These are phyloP conservation scores for Schizosaccharomyces osmophilus DNA, from an alignment of 805 yeast genomes.

Conservation along the genomic window DNA sequence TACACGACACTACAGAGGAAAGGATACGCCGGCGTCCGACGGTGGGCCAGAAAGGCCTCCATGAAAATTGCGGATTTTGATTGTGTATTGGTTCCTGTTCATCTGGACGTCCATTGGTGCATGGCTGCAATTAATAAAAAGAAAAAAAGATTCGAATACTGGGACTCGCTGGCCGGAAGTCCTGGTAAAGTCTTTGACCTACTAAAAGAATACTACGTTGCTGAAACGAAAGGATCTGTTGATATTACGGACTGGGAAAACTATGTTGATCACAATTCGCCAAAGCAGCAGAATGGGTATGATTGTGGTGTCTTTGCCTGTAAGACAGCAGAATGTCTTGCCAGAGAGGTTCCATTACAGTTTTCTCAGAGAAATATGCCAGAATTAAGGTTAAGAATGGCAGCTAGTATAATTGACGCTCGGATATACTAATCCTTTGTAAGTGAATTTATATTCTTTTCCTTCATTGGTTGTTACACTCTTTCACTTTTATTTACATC, in stretches of 20 bases:
- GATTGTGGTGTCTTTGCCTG: constrained; percentile 93
- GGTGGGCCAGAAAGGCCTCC: constrained; percentile 66
- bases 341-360: constrained; percentile 24
- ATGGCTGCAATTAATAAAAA: constrained; percentile 50
- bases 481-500: not conserved
- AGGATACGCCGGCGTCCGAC: constrained; percentile 59
- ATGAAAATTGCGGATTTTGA: constrained; percentile 39
- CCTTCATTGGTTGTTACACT: not conserved
- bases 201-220: constrained; percentile 8
- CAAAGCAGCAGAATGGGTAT: constrained; percentile 69
- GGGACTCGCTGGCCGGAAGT: constrained; percentile 43
- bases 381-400: constrained; percentile 41
- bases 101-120: constrained; percentile 79
- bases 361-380: constrained; percentile 51
- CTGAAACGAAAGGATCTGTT: constrained; percentile 18
- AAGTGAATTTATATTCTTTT: not conserved
- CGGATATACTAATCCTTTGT: constrained; percentile 11
- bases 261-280: constrained; percentile 23
- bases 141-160: constrained; percentile 34
- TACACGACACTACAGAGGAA: constrained; percentile 39
- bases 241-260: constrained; percentile 11
- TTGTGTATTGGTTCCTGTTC: constrained; percentile 62
- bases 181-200: constrained; percentile 17
- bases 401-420: constrained; percentile 26
- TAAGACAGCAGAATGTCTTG: constrained; percentile 39